These are phyloP conservation scores for Lodderomyces oxycetoniae DNA, from an alignment of 1,139 yeast genomes.

Conservation along the genomic window DNA sequence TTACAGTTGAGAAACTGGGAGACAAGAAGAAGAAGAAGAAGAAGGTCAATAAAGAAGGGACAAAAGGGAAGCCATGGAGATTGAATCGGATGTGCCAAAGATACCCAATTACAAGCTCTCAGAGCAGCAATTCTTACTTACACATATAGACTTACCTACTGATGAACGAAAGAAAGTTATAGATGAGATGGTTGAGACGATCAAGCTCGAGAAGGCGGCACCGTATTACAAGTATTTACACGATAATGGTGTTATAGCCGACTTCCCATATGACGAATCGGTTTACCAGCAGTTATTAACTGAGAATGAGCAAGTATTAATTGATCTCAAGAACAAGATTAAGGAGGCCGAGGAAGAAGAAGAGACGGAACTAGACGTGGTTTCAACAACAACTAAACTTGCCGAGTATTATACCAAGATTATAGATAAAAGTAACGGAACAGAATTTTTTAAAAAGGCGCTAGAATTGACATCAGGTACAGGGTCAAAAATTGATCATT, in stretches of 20 bases:
- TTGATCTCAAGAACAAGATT: constrained; percentile 56
- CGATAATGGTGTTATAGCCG: constrained; percentile 43
- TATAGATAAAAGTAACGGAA: constrained; percentile 77
- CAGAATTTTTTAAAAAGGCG: constrained; percentile 66
- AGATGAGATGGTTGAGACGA: constrained; percentile 46
- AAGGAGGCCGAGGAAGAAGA: constrained; percentile 79
- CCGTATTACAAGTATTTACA: constrained; percentile 78
- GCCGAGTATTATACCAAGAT: constrained; percentile 87
- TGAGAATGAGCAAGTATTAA: constrained; percentile 52
- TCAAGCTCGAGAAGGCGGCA: constrained; percentile 63
- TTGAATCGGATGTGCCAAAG: constrained; percentile 48
- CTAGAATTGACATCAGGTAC: constrained; percentile 77
- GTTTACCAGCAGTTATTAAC: constrained; percentile 48
- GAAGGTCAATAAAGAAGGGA: no score
- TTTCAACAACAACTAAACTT: constrained; percentile 70
- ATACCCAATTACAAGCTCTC: constrained; percentile 81
- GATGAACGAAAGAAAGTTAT: constrained; percentile 35
- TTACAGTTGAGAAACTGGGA: no score
- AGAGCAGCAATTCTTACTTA: constrained; percentile 66
- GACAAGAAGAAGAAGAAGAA: no score
- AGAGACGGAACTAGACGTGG: constrained; percentile 82
- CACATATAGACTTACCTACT: constrained; percentile 26
- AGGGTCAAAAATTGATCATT: constrained; percentile 85
- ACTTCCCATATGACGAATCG: constrained; percentile 53
- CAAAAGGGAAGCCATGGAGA: no score